Conservation (phyloP, 371 early-diverging fungal species). For the Mortierella sp. region DNA sequence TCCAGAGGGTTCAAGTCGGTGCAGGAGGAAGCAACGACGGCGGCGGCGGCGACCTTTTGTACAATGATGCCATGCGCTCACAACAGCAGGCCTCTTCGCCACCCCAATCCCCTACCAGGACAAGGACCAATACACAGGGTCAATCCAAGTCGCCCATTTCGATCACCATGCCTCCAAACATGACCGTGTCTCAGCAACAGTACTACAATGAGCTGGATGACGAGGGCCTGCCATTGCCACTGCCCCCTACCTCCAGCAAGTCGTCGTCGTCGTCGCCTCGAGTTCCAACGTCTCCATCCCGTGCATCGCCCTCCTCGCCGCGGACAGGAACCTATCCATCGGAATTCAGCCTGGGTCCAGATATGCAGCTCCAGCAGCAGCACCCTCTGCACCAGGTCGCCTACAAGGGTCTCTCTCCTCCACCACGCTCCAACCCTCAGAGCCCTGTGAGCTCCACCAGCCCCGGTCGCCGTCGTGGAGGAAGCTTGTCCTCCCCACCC, state of each 20-base stretch:
- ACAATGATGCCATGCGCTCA: not conserved
- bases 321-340: not conserved
- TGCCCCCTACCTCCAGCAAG: too few species aligned
- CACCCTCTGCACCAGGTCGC: conserved; percentile 42
- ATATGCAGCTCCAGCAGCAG: conserved; percentile 29
- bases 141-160: conserved; percentile 7
- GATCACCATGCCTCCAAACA: not conserved
- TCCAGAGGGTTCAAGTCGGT: conserved; percentile 1
- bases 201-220: too few species aligned
- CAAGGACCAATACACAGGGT: conserved; percentile 1
- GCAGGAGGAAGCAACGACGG: conserved; percentile 10
- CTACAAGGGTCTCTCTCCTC: conserved; percentile 43
- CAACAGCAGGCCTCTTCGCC: conserved; percentile 2
- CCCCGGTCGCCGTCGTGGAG: not conserved
- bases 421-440: conserved; percentile 21
- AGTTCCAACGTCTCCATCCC: not conserved
- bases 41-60: conserved; percentile 8
- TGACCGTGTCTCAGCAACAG: too few species aligned
- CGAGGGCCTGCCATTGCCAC: too few species aligned
- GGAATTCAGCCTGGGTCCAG: not conserved
- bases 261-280: not conserved
- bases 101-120: conserved; percentile 3
- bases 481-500: conserved; percentile 2
- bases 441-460: conserved; percentile 4
- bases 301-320: not conserved